A percentile compares a stretch with the other conserved stretches of the same genome.
Conservation (phyloP, 169 alveolate genomes). For the Eimeria maxima region DNA sequence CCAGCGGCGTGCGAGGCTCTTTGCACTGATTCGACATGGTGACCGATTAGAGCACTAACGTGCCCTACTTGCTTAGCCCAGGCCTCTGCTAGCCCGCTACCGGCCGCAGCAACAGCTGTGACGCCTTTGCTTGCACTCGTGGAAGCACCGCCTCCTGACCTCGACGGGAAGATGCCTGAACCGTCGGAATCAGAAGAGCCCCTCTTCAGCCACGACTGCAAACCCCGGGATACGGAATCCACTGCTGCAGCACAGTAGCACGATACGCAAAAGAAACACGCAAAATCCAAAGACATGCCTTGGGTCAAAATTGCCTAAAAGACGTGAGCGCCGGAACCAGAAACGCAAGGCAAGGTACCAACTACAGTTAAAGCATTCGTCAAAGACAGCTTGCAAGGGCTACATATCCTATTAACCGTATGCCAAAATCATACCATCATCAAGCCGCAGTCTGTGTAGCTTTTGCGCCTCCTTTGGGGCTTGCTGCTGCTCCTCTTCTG, state of each 20-base stretch:
- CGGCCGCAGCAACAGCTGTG: conserved; percentile 59
- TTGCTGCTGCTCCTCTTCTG: conserved; percentile 27
- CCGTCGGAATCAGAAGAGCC: conserved; percentile 56
- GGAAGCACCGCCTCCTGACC: conserved; percentile 13
- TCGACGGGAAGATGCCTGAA: conserved; percentile 14
- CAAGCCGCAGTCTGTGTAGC: conserved; percentile 68
- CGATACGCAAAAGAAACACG: not conserved
- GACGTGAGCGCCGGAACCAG: too few species aligned
- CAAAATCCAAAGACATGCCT: not conserved
- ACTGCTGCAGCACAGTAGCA: conserved; percentile 25
- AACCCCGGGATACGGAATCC: conserved; percentile 74
- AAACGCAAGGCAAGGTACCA: not conserved
- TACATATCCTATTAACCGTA: not conserved
- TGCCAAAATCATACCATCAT: conserved; percentile 54
- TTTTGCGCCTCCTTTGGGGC: conserved; percentile 41
- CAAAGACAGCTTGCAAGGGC: not conserved
- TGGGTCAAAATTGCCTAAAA: too few species aligned
- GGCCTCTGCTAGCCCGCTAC: conserved; percentile 74
- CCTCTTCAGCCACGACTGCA: conserved; percentile 74
- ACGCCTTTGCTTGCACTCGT: conserved; percentile 51
- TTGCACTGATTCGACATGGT: conserved; percentile 73
- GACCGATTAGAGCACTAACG: conserved; percentile 67
- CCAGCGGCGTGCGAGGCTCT: conserved; percentile 51
- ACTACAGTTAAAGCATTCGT: not conserved
- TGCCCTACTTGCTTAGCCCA: conserved; percentile 78